A percentile compares a stretch with the other conserved stretches of the same genome.
Evolutionary conservation across 805 yeast genomes (phyloP).

Genomic region (Spathaspora passalidarum): DNA sequence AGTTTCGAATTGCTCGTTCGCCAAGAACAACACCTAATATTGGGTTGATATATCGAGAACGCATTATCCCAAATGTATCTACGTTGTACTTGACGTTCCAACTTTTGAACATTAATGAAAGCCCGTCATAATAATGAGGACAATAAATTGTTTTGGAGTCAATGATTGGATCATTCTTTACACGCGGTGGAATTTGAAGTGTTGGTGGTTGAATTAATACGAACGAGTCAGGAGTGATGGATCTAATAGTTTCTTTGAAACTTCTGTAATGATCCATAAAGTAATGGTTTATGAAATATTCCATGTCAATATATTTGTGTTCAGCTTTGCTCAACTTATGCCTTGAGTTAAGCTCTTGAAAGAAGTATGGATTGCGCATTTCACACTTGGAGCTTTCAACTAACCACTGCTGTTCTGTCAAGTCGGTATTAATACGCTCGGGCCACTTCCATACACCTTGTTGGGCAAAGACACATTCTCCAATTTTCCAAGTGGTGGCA

Average conservation of each 20-base stretch:
- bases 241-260: slow-evolving; percentile 50
- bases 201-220: slow-evolving; percentile 81
- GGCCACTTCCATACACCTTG: slow-evolving; percentile 72
- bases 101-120: slow-evolving; percentile 85
- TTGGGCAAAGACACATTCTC: slow-evolving; percentile 77
- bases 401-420: slow-evolving; percentile 29
- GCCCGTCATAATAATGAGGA: slow-evolving; percentile 93
- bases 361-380: slow-evolving; percentile 28
- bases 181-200: slow-evolving; percentile 67
- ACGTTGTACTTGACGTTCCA: slow-evolving; percentile 86
- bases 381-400: slow-evolving; percentile 19
- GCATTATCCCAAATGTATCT: slow-evolving; percentile 83
- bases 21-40: slow-evolving; percentile 77
- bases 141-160: slow-evolving; percentile 70
- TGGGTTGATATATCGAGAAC: slow-evolving; percentile 74
- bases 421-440: slow-evolving; percentile 15
- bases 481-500: slow-evolving; percentile 60
- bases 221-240: slow-evolving; percentile 42
- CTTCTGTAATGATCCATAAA: slow-evolving; percentile 61
- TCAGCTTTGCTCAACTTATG: slow-evolving; percentile 6
- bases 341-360: slow-evolving; percentile 16
- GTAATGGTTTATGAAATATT: slow-evolving; percentile 58
- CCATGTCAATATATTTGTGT: slow-evolving; percentile 38
- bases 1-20: slow-evolving; percentile 70
- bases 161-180: slow-evolving; percentile 50